These are phyloP conservation scores for Paramecium pentaurelia DNA, from an alignment of 73 alveolate species.

Conservation along the genomic window DNA sequence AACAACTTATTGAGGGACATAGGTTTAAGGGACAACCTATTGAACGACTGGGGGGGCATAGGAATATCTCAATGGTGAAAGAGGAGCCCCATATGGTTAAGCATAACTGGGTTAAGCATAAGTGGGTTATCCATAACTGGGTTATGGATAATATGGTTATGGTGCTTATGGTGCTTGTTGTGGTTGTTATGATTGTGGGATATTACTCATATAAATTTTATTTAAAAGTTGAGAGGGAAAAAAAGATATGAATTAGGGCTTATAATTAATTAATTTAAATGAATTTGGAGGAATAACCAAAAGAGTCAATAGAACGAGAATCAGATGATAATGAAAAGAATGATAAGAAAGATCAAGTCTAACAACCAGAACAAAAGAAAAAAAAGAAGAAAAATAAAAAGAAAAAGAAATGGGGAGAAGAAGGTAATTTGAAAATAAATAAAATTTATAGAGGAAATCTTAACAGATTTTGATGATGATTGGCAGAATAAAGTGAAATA, in stretches of 20 bases:
- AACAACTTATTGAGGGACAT: constrained; percentile 1
- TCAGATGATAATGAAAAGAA: neutral
- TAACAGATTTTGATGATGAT: constrained; percentile 46
- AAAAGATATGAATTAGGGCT: neutral
- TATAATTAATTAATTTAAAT: neutral
- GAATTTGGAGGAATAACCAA: neutral
- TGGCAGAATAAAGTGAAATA: neutral
- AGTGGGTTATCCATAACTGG: neutral
- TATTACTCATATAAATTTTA: constrained; percentile 11
- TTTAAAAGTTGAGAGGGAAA: neutral
- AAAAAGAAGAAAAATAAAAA: constrained; percentile 22
- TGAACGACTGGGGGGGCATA: neutral
- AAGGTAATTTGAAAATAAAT: neutral
- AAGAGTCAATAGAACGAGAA: neutral
- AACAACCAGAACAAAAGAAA: neutral
- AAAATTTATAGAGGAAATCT: neutral
- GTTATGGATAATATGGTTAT: neutral
- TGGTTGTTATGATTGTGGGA: constrained; percentile 21
- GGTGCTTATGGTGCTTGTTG: neutral
- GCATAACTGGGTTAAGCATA: neutral
- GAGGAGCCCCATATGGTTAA: constrained; percentile 14
- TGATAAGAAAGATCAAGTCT: neutral
- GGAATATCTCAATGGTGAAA: constrained; percentile 33
- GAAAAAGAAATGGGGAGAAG: constrained; percentile 51
- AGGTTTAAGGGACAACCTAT: neutral